Conservation (phyloP, 345 rosid species). For the Combretum micranthum region DNA sequence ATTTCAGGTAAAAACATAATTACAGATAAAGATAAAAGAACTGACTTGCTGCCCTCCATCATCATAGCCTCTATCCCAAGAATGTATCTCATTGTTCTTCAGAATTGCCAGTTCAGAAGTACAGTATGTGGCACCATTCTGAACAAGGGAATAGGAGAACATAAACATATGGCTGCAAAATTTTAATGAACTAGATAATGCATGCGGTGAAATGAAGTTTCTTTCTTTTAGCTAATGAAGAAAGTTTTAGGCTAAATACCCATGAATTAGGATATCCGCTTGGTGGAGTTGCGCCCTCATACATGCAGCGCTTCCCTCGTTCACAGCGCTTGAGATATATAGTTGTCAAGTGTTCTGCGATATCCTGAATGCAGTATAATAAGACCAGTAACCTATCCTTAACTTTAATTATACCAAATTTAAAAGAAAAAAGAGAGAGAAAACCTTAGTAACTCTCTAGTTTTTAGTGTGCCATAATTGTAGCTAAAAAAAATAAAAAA, state of each 20-base stretch:
- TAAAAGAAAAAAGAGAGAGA: not conserved
- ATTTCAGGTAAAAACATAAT: too few relatives aligned
- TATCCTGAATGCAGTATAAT: constrained; percentile 41
- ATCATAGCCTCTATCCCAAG: constrained; percentile 91
- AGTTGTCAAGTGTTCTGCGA: constrained; percentile 76
- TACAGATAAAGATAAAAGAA: not conserved
- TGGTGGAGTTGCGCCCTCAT: constrained; percentile 79
- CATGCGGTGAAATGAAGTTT: too few relatives aligned
- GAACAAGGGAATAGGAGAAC: not conserved
- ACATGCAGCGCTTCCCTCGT: constrained; percentile 74
- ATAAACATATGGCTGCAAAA: too few relatives aligned
- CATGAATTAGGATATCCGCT: constrained; percentile 83
- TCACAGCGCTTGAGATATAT: constrained; percentile 65
- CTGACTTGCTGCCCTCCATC: constrained; percentile 67
- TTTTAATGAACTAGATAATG: too few relatives aligned
- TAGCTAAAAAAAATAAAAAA: too few relatives aligned
- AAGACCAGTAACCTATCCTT: not conserved
- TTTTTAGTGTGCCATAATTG: too few relatives aligned
- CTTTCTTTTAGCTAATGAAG: too few relatives aligned
- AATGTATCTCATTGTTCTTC: constrained; percentile 80
- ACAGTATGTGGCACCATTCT: constrained; percentile 75
- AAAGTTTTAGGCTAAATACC: constrained; percentile 27
- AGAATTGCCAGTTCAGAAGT: constrained; percentile 76
- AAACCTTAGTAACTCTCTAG: not conserved
- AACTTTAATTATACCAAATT: not conserved